Evolutionary conservation across 495 filamentous ascomycete genomes (phyloP).

Genomic region (Eremomyces bilateralis): DNA sequence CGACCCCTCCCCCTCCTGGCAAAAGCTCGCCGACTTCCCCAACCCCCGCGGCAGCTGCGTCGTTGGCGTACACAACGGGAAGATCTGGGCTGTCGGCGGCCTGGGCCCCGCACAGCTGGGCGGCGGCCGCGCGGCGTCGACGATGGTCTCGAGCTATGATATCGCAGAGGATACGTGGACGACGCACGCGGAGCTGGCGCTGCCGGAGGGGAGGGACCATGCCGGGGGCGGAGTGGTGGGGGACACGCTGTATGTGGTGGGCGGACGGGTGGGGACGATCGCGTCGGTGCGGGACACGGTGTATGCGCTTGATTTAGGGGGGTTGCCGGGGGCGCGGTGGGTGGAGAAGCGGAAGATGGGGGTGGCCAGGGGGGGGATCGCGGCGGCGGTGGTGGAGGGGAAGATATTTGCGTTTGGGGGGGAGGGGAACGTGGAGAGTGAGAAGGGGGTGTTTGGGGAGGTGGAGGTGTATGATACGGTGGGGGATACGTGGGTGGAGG

Average conservation of each 20-base stretch:
- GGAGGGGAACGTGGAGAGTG: conserved; percentile 17
- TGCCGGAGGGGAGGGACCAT: conserved; percentile 21
- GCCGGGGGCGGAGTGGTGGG: conserved; percentile 16
- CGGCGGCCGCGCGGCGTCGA: conserved; percentile 10
- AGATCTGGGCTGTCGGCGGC: conserved; percentile 21
- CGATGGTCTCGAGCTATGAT: conserved; percentile 18
- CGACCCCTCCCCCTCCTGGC: too few relatives aligned
- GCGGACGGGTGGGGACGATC: too few relatives aligned
- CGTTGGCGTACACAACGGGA: too few relatives aligned
- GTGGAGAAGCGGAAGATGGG: conserved; percentile 18
- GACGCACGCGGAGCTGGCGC: neutral
- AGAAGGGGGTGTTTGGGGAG: conserved; percentile 14
- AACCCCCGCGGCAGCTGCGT: too few relatives aligned
- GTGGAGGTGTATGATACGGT: conserved; percentile 19
- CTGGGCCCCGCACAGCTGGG: conserved; percentile 6
- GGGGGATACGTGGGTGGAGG: conserved; percentile 14
- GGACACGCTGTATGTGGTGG: conserved; percentile 19
- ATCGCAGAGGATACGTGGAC: conserved; percentile 14
- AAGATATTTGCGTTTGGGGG: conserved; percentile 23
- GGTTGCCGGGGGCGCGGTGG: conserved; percentile 17
- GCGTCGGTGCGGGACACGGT: too few relatives aligned
- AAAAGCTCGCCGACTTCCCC: too few relatives aligned
- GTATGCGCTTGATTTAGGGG: too few relatives aligned
- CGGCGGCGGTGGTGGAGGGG: conserved; percentile 12
- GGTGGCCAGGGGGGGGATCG: conserved; percentile 17